Percentiles rank a stretch among this genome's conserved stretches.
phyloP scores from a whole-genome alignment of 1,139 yeast species.

The Zygoascus sp. region DNA sequence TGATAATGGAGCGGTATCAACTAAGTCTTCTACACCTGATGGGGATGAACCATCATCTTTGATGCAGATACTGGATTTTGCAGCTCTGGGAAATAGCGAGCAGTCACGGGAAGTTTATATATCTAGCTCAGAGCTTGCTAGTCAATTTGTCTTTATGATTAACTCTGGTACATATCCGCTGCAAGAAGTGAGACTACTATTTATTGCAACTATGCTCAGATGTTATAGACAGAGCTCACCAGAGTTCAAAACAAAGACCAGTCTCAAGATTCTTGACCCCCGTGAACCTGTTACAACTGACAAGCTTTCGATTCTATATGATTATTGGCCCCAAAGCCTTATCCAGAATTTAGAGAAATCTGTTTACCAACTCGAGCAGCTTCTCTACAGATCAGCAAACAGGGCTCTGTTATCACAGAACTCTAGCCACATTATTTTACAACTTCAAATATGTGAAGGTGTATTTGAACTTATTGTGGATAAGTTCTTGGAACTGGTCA shows the following conservation, averaged over 20 bases:
- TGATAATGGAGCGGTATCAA: constrained; percentile 10
- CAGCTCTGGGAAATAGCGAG: constrained; percentile 30
- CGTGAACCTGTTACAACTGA: neutral
- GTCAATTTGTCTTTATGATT: constrained; percentile 34
- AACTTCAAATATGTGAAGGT: constrained; percentile 31
- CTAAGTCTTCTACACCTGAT: neutral
- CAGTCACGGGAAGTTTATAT: constrained; percentile 20
- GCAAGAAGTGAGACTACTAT: constrained; percentile 42
- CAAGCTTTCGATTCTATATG: constrained; percentile 18
- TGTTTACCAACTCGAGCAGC: constrained; percentile 23
- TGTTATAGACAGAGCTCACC: constrained; percentile 11
- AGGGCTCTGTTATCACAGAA: constrained; percentile 11
- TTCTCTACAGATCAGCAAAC: constrained; percentile 16
- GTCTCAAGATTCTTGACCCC: constrained; percentile 11
- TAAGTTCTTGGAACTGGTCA: constrained; percentile 27
- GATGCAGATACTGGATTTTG: constrained; percentile 40
- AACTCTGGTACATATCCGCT: constrained; percentile 40
- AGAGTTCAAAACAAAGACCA: constrained; percentile 5
- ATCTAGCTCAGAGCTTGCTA: constrained; percentile 26
- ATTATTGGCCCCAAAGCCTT: constrained; percentile 27
- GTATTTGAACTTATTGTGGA: constrained; percentile 59
- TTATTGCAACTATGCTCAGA: constrained; percentile 37
- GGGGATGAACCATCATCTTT: constrained; percentile 25
- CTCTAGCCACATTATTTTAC: constrained; percentile 1
- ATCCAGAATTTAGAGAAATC: constrained; percentile 21